phyloP scores from a whole-genome alignment of 164 flowering plant species.

The Umbellularia californica region DNA sequence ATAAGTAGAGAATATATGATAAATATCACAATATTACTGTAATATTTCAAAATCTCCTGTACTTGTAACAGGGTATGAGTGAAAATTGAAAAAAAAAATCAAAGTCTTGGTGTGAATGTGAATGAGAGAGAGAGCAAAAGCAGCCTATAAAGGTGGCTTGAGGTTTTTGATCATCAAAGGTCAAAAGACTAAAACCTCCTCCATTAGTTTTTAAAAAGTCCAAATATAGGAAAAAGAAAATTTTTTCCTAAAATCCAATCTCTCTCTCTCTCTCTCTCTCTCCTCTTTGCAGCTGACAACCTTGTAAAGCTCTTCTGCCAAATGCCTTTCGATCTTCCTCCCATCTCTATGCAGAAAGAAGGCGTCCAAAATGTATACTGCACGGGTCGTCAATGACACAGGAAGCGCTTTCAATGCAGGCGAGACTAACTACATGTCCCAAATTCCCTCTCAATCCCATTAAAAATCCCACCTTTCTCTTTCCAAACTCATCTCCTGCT shows the following conservation, averaged over 20 bases:
- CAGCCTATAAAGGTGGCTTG: slow-evolving; percentile 53
- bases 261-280: neutral
- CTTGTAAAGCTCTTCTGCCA: slow-evolving; percentile 8
- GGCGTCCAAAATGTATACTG: neutral
- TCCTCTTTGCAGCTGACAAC: slow-evolving; percentile 12
- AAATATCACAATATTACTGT: too few relatives aligned
- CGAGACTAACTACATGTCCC: too few relatives aligned
- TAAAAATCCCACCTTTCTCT: neutral
- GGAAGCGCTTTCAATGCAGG: slow-evolving; percentile 27
- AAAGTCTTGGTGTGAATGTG: too few relatives aligned
- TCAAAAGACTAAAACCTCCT: neutral
- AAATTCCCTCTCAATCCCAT: neutral
- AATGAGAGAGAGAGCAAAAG: slow-evolving; percentile 27
- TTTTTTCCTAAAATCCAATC: neutral
- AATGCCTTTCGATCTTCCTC: slow-evolving; percentile 11
- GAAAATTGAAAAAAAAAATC: too few relatives aligned
- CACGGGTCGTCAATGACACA: slow-evolving; percentile 18
- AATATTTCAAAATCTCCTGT: too few relatives aligned
- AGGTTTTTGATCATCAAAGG: slow-evolving; percentile 39
- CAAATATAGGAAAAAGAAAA: neutral
- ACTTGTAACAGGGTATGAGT: too few relatives aligned
- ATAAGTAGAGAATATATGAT: too few relatives aligned
- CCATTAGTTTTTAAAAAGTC: neutral
- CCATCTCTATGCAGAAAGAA: slow-evolving; percentile 7
- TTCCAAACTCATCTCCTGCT: neutral